A percentile compares a stretch with the other conserved stretches of the same genome.
These are phyloP conservation scores for Eucalyptus tenuipes DNA, from an alignment of 345 rosid species.

Conservation along the genomic window DNA sequence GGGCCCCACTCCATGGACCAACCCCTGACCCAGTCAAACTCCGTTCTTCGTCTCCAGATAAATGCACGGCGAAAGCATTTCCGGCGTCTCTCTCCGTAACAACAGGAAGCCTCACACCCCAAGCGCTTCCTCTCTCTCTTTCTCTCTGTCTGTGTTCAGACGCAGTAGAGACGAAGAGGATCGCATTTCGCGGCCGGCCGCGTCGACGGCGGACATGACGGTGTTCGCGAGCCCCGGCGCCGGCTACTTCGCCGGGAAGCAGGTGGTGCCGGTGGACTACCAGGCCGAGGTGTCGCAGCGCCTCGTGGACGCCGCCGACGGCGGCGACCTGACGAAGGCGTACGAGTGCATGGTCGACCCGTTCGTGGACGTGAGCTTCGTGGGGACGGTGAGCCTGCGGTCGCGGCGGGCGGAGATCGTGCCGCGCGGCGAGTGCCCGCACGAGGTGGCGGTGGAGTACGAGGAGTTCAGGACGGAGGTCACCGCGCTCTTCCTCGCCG, in stretches of 20 bases:
- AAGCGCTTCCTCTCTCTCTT: not conserved
- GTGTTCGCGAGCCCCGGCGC: constrained; percentile 4
- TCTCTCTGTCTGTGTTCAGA: not conserved
- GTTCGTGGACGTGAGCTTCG: constrained; percentile 44
- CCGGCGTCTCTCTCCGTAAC: not conserved
- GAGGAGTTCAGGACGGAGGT: constrained; percentile 66
- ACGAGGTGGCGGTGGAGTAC: constrained; percentile 31
- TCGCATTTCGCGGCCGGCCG: not conserved
- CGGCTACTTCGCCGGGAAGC: constrained; percentile 15
- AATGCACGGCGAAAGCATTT: not conserved
- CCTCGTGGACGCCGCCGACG: constrained; percentile 38
- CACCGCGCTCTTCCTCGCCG: constrained; percentile 52
- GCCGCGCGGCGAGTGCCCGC: constrained; percentile 27
- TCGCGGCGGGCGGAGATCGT: constrained; percentile 34
- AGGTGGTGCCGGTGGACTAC: constrained; percentile 37
- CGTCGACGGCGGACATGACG: not conserved
- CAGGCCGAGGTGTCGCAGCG: constrained; percentile 45
- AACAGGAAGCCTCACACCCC: not conserved
- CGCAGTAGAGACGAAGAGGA: not conserved
- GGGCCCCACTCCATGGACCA: not conserved
- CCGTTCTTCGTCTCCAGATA: not conserved
- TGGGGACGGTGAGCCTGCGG: constrained; percentile 45
- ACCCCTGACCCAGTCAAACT: not conserved
- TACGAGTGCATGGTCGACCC: constrained; percentile 32
- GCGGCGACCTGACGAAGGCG: constrained; percentile 20